phyloP scores from a whole-genome alignment of 139 green algal genomes.

The Chlamydomonas schloesseri region DNA sequence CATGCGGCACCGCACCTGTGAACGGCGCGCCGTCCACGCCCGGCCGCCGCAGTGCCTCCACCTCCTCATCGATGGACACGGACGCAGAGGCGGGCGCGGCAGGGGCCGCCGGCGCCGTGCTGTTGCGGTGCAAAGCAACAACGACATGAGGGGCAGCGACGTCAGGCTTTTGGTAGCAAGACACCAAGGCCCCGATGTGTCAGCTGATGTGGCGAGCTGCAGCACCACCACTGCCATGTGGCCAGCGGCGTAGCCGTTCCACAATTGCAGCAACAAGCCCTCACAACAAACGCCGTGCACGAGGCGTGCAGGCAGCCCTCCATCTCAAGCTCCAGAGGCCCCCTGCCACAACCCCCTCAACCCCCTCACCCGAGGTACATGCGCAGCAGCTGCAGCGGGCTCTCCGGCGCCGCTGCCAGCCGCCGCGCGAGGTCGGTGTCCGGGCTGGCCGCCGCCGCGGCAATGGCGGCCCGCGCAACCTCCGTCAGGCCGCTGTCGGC shows the following conservation, averaged over 20 bases:
- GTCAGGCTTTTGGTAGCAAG: too few species aligned
- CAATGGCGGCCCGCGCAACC: not conserved
- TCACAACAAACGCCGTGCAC: too few species aligned
- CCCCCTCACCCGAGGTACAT: conserved; percentile 29
- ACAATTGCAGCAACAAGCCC: too few species aligned
- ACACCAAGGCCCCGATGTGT: too few species aligned
- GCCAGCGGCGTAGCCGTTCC: too few species aligned
- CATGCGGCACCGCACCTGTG: conserved; percentile 5
- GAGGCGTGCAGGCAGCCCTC: too few species aligned
- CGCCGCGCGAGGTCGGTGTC: not conserved
- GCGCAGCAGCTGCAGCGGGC: conserved; percentile 27
- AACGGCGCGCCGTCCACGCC: conserved; percentile 38
- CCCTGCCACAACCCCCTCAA: too few species aligned
- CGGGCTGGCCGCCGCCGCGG: not conserved
- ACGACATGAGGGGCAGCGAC: too few species aligned
- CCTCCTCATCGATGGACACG: conserved; percentile 13
- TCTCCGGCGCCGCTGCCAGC: not conserved
- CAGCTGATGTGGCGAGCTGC: too few species aligned
- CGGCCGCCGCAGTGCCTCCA: conserved; percentile 19
- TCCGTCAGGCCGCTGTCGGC: not conserved
- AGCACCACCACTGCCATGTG: too few species aligned
- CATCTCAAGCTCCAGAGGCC: too few species aligned
- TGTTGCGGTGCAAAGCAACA: not conserved
- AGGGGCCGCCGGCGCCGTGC: not conserved
- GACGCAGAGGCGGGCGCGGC: not conserved